Base-by-base conservation (phyloP, 345 rosid genomes). In the Gossypioides kirkii region DNA sequence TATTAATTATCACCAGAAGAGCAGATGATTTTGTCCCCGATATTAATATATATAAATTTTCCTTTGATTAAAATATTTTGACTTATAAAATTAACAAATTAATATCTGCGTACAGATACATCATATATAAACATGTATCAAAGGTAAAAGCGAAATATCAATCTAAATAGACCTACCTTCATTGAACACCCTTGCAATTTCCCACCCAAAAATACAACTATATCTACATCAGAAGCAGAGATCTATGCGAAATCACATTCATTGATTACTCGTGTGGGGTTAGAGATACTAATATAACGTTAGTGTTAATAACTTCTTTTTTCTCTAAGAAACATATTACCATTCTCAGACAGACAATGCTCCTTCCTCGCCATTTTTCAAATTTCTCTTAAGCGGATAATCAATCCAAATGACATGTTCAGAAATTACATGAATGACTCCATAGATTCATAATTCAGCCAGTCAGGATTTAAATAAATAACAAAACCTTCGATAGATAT, bases 361-460 rank as follows among this genome's bases (percentile, higher is more conserved):
- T 23, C 49, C 43, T 49, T 17, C 25, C 41, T 47, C 22, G 9
- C 12, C 32, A 41, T 18, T 65, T 32, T 65, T 22, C 52, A 22
- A 42, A 12, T 43, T 8, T 3, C 8, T 8, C 3, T 66, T 25
- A 23, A 16, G 23, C 16, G 10, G 11, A 47, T 46, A 47, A 16
- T 8, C n/a, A 32, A 67, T 47, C 43, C 56, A 25, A 46, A 65
- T 13, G 16, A 69, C 45, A 50, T 10, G 56, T 28, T 28, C 72
- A 69, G 59, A 38, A 18, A 17, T 50, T 26, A 17, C 72, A 68
- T 4, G 18, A 16, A 50, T 9, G 25, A 4, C 25, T 69, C 42
- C 58, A 49, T 26, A 69, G 41, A 26, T 69, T 69, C 59, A 69
- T 69, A 49, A 50, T 69, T 68, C 58, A 68, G 16, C 43, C 10